Conservation (phyloP, 257 asterid species). For the Leptodermis oblonga region DNA sequence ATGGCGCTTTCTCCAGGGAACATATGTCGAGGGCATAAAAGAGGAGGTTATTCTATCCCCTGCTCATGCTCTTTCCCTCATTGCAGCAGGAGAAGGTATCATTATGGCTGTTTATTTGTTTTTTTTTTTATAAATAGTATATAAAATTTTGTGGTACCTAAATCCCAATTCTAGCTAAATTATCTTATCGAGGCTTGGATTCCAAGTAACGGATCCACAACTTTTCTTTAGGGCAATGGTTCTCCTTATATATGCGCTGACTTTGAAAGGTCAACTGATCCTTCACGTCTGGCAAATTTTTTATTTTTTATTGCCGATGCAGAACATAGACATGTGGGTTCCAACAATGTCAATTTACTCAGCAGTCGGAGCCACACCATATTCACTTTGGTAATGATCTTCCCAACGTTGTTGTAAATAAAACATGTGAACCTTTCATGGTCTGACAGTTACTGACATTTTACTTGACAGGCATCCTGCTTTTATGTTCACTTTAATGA, state of each 20-base stretch:
- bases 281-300: neutral
- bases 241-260: neutral
- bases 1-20: slow-evolving; percentile 47
- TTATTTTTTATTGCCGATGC: slow-evolving; percentile 28
- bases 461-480: neutral
- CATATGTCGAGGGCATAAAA: slow-evolving; percentile 76
- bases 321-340: slow-evolving; percentile 92
- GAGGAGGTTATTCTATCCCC: slow-evolving; percentile 88
- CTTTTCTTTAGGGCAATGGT: neutral
- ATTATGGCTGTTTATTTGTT: too few species aligned
- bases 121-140: neutral
- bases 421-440: neutral
- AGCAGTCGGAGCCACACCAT: slow-evolving; percentile 97
- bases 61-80: slow-evolving; percentile 88
- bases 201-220: neutral
- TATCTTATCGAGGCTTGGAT: neutral
- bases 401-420: neutral
- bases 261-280: neutral
- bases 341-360: slow-evolving; percentile 75
- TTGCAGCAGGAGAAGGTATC: slow-evolving; percentile 93
- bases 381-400: slow-evolving; percentile 62
- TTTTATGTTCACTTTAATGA: neutral
- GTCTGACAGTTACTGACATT: neutral
- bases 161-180: neutral
- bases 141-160: neutral